These are phyloP conservation scores for Dioscorea dumetorum DNA, from an alignment of 106 monocot genomes.

Conservation along the genomic window DNA sequence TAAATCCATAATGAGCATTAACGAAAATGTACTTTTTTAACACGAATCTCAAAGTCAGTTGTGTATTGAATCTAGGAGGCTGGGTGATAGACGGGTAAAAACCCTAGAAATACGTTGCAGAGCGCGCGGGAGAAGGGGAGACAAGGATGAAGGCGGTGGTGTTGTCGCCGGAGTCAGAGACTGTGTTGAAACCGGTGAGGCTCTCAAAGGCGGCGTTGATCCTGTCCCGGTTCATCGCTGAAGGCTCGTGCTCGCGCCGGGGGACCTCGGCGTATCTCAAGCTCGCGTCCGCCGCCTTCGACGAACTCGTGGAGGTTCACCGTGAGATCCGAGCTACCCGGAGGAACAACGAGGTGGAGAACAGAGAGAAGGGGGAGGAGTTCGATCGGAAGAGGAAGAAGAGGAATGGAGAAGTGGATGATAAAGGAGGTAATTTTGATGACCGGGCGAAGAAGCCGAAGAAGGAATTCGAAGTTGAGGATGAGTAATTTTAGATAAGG, in stretches of 20 bases:
- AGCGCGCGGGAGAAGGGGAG: background rate
- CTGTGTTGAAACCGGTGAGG: slow-evolving; percentile 26
- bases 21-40: too few species aligned
- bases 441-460: background rate
- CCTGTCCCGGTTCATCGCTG: slow-evolving; percentile 35
- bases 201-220: slow-evolving; percentile 28
- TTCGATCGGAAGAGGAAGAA: background rate
- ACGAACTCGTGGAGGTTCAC: slow-evolving; percentile 32
- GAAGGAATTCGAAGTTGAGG: background rate
- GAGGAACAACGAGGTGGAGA: background rate
- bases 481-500: too few species aligned
- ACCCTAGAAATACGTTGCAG: background rate
- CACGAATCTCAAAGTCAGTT: background rate
- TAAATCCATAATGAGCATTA: too few species aligned
- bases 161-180: slow-evolving; percentile 8
- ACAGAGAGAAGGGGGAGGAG: background rate
- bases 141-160: slow-evolving; percentile 37
- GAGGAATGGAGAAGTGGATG: slow-evolving; percentile 1
- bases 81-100: background rate
- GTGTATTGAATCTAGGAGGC: too few species aligned
- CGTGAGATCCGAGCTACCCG: slow-evolving; percentile 5
- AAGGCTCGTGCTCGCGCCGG: slow-evolving; percentile 12
- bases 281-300: slow-evolving; percentile 29
- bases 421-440: background rate
- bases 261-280: slow-evolving; percentile 35